Conservation (phyloP, 108 stramenopile genomes). For the Conticribra guillardii region DNA sequence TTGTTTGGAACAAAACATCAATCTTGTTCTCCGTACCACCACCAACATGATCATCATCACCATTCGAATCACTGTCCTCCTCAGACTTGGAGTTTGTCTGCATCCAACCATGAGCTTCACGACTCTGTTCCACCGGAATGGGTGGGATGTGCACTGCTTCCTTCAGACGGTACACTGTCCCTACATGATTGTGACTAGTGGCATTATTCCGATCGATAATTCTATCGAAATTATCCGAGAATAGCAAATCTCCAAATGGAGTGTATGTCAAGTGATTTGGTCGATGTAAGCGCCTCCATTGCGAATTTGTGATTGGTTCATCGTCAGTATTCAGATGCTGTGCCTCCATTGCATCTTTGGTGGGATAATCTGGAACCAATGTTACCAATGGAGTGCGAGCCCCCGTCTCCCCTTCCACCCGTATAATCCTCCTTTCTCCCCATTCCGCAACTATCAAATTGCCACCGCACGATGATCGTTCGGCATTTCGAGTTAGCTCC, state of each 20-base stretch:
- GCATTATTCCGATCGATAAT: not conserved
- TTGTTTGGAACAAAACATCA: slow-evolving; percentile 35
- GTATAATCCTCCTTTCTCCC: slow-evolving; percentile 76
- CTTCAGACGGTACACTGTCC: slow-evolving; percentile 53
- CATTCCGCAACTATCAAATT: slow-evolving; percentile 67
- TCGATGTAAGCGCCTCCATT: slow-evolving; percentile 40
- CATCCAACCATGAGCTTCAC: slow-evolving; percentile 72
- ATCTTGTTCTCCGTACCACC: slow-evolving; percentile 16
- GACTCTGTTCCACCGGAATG: slow-evolving; percentile 62
- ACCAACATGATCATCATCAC: slow-evolving; percentile 8
- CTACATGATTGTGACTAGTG: slow-evolving; percentile 6
- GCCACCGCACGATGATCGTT: slow-evolving; percentile 32
- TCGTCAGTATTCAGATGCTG: no score
- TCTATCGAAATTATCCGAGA: slow-evolving; percentile 36
- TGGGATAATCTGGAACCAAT: slow-evolving; percentile 26
- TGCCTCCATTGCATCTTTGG: not conserved
- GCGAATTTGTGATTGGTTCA: no score
- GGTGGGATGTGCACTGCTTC: slow-evolving; percentile 56
- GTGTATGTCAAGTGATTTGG: slow-evolving; percentile 64
- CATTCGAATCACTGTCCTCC: slow-evolving; percentile 8
- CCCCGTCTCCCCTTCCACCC: slow-evolving; percentile 70
- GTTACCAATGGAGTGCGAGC: slow-evolving; percentile 76
- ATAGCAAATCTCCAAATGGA: slow-evolving; percentile 77
- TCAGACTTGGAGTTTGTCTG: no score
- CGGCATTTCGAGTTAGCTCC: slow-evolving; percentile 27